phyloP scores from a whole-genome alignment of 2,329 filamentous ascomycete species.

The Hortaea werneckii region DNA sequence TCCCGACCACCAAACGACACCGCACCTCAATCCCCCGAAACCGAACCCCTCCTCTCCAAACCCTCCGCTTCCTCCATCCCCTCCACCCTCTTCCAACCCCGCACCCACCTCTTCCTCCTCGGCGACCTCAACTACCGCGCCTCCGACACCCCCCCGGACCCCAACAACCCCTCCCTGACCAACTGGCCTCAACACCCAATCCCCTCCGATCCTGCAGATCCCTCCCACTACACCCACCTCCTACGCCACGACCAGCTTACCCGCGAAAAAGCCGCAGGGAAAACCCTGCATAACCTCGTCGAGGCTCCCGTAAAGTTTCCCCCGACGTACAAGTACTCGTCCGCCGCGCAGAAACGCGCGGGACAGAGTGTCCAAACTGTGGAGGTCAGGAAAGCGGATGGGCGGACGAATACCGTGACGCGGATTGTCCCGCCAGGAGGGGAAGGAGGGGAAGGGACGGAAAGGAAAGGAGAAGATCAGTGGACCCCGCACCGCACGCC shows the following conservation, averaged over 20 bases:
- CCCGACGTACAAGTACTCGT: conserved; percentile 85
- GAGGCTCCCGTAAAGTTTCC: conserved; percentile 71
- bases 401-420: not conserved
- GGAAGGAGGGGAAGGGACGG: not conserved
- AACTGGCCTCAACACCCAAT: conserved; percentile 54
- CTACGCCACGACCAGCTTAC: conserved; percentile 70
- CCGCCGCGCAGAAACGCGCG: conserved; percentile 25
- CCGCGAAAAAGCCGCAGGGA: conserved; percentile 56
- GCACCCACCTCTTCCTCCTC: conserved; percentile 70
- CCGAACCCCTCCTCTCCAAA: conserved; percentile 25
- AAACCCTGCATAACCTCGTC: conserved; percentile 65
- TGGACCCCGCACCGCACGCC: conserved; percentile 82
- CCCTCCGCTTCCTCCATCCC: not conserved
- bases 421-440: conserved; percentile 3
- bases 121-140: conserved; percentile 96
- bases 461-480: not conserved
- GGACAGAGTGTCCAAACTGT: conserved; percentile 10
- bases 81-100: conserved; percentile 56
- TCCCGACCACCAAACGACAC: not conserved
- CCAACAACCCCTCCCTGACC: conserved; percentile 50
- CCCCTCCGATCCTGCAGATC: conserved; percentile 30
- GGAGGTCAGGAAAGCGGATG: conserved; percentile 8
- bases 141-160: conserved; percentile 51
- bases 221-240: conserved; percentile 56
- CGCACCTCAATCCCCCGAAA: not conserved